Evolutionary conservation across 2,329 filamentous ascomycete genomes (phyloP).

Genomic region (Fusarium poae): DNA sequence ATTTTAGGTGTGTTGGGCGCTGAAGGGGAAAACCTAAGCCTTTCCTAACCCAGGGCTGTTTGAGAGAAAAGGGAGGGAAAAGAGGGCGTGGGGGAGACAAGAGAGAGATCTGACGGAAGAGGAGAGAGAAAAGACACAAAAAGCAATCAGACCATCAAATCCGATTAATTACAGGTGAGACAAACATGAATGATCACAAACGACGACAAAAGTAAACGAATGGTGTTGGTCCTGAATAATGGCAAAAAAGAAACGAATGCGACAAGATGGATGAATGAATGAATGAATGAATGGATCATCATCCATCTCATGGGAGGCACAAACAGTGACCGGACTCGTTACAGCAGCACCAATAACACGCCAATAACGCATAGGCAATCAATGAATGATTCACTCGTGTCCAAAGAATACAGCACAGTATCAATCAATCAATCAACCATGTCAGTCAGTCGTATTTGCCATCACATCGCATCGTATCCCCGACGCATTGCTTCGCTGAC

Average conservation of each 20-base stretch:
- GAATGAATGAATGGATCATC: conserved; percentile 3
- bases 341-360: conserved; percentile 32
- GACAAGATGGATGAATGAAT: conserved; percentile 1
- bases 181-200: conserved; percentile 18
- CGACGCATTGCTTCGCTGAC: conserved; percentile 32
- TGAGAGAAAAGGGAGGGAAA: conserved; percentile 5
- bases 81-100: conserved; percentile 28
- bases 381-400: conserved; percentile 39
- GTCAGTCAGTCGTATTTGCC: conserved; percentile 4
- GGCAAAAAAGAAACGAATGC: conserved; percentile 27
- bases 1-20: conserved; percentile 32
- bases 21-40: conserved; percentile 1
- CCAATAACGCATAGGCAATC: conserved; percentile 10
- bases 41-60: neutral
- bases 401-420: conserved; percentile 1
- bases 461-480: conserved; percentile 18
- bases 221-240: conserved; percentile 11
- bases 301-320: conserved; percentile 4
- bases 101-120: conserved; percentile 10
- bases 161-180: conserved; percentile 19
- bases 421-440: neutral
- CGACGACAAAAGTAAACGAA: conserved; percentile 12
- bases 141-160: conserved; percentile 29
- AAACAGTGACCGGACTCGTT: conserved; percentile 19
- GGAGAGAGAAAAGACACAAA: conserved; percentile 37